Conservation (phyloP, 75 land plant genomes). For the Pinus tabuliformis region DNA sequence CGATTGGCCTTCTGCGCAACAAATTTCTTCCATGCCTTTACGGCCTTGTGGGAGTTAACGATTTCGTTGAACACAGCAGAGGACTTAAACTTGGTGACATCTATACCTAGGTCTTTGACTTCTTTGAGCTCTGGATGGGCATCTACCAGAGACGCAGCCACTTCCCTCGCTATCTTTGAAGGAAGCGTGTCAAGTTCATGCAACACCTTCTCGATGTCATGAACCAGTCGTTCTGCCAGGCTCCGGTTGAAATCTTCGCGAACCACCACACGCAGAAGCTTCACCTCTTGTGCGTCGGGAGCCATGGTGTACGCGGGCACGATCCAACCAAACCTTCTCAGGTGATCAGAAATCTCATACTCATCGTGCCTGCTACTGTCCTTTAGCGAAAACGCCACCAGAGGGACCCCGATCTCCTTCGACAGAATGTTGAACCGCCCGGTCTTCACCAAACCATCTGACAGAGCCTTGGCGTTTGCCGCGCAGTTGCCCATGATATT, state of each 20-base stretch:
- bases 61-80: too few species aligned
- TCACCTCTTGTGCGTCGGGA: constrained; percentile 38
- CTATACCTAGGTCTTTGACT: too few species aligned
- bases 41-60: too few species aligned
- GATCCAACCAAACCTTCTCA: constrained; percentile 54
- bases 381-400: constrained; percentile 55
- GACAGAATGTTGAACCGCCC: constrained; percentile 51
- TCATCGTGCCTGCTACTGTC: constrained; percentile 26
- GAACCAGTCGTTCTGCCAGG: constrained; percentile 40
- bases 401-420: constrained; percentile 45
- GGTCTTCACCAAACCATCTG: constrained; percentile 27
- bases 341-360: constrained; percentile 42
- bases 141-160: too few species aligned
- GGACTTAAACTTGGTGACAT: too few species aligned
- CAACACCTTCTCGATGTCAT: constrained; percentile 37
- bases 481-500: constrained; percentile 38
- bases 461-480: constrained; percentile 34
- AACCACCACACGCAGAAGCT: constrained; percentile 50
- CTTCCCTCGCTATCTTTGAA: not conserved
- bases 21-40: too few species aligned
- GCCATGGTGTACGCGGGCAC: constrained; percentile 73
- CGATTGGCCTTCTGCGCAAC: too few species aligned
- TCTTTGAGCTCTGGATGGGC: too few species aligned
- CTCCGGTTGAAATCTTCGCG: constrained; percentile 49
- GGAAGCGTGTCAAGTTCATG: constrained; percentile 25